A percentile compares a stretch with the other conserved stretches of the same genome.
These are phyloP conservation scores for Ascochyta clinopodiicola DNA, from an alignment of 2,329 filamentous ascomycete species.

Conservation along the genomic window DNA sequence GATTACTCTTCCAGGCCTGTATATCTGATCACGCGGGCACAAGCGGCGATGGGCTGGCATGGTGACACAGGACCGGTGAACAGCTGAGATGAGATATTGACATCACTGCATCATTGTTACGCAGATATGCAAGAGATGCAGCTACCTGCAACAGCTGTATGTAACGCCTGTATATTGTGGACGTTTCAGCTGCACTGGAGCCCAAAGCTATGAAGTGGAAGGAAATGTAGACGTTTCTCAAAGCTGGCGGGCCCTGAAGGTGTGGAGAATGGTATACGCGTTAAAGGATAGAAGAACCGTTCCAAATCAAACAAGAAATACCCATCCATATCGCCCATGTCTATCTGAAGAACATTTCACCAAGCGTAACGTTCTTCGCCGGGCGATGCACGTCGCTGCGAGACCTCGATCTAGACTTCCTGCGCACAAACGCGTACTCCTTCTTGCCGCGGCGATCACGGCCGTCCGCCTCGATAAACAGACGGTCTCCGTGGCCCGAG, in stretches of 20 bases:
- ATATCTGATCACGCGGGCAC: not conserved
- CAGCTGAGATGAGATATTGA: constrained; percentile 15
- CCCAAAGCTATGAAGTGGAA: not conserved
- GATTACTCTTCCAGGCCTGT: not conserved
- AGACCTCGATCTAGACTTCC: constrained; percentile 38
- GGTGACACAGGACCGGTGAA: constrained; percentile 28
- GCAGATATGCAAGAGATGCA: not conserved
- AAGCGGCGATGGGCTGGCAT: constrained; percentile 3
- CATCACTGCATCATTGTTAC: constrained; percentile 6
- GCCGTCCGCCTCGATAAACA: constrained; percentile 53
- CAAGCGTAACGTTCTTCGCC: constrained; percentile 40
- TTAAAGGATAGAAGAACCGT: not conserved
- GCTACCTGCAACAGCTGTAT: not conserved
- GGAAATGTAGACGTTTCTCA: not conserved
- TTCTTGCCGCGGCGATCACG: constrained; percentile 46
- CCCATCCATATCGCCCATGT: not conserved
- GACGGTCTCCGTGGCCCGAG: constrained; percentile 30
- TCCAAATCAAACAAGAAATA: not conserved
- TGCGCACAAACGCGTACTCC: constrained; percentile 55
- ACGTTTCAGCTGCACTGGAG: not conserved
- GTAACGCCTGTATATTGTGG: constrained; percentile 10
- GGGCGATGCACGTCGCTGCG: constrained; percentile 41
- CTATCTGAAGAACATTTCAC: constrained; percentile 41
- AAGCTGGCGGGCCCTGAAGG: not conserved
- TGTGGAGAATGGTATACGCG: constrained; percentile 17